A percentile compares a stretch with the other conserved stretches of the same genome.
Conservation (phyloP, 768 basidiomycete genomes). For the Chalciporus chontae region DNA sequence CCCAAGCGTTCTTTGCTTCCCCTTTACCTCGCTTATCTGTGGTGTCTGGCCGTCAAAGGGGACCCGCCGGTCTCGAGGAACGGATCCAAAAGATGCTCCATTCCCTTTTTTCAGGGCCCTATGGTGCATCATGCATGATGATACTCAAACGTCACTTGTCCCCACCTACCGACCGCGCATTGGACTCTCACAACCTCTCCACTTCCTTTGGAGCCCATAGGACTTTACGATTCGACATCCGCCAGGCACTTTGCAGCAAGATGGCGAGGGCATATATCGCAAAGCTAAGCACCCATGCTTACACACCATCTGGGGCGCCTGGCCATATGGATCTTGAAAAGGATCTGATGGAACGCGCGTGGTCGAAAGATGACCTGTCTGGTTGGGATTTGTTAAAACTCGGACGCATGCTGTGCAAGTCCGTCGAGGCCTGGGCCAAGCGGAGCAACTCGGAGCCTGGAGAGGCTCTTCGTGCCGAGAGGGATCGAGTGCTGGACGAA, state of each 20-base stretch:
- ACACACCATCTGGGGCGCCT: conserved; percentile 59
- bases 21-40: conserved; percentile 69
- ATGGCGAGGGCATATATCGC: conserved; percentile 67
- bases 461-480: conserved; percentile 31
- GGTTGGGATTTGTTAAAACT: conserved; percentile 66
- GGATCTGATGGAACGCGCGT: conserved; percentile 68
- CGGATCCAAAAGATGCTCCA: conserved; percentile 55
- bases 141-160: conserved; percentile 58
- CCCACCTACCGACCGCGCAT: conserved; percentile 36
- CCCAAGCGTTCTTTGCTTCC: conserved; percentile 58
- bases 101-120: conserved; percentile 60
- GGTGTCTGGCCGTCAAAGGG: conserved; percentile 33
- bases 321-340: conserved; percentile 56
- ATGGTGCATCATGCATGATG: conserved; percentile 60
- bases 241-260: conserved; percentile 55
- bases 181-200: conserved; percentile 27
- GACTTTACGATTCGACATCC: conserved; percentile 59
- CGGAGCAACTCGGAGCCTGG: conserved; percentile 26
- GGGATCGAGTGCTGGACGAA: conserved; percentile 64
- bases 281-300: conserved; percentile 47
- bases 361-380: conserved; percentile 63
- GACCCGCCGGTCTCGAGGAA: conserved; percentile 43
- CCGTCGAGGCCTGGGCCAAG: conserved; percentile 58
- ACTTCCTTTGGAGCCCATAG: conserved; percentile 59
- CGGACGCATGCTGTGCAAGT: conserved; percentile 50